A percentile compares a stretch with the other conserved stretches of the same genome.
phyloP scores from a whole-genome alignment of 2,329 filamentous ascomycete species.

The Coniella lustricola region DNA sequence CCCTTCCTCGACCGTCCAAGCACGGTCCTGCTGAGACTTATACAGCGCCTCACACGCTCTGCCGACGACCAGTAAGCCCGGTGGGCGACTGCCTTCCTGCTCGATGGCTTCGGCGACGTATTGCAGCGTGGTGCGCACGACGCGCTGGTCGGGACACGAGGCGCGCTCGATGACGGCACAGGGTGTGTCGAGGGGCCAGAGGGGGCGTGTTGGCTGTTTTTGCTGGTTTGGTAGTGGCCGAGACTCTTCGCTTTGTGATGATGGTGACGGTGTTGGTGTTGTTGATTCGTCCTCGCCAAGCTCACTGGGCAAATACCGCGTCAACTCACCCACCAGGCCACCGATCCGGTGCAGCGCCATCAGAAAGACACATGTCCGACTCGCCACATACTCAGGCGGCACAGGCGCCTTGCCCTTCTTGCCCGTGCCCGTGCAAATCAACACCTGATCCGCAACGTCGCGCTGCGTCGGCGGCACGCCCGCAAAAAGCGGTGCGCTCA shows the following conservation, averaged over 20 bases:
- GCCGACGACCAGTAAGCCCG: constrained; percentile 81
- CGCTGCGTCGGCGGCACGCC: constrained; percentile 83
- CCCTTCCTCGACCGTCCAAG: constrained; percentile 83
- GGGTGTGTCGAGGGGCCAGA: constrained; percentile 73
- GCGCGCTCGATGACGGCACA: constrained; percentile 92
- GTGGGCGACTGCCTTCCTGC: constrained; percentile 80
- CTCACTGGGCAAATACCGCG: constrained; percentile 32
- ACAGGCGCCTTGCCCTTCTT: constrained; percentile 76
- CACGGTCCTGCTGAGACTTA: constrained; percentile 46
- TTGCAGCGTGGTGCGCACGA: constrained; percentile 79
- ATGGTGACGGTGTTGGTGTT: neutral
- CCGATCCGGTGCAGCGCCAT: constrained; percentile 88
- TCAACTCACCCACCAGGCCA: constrained; percentile 67
- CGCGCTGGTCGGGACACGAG: constrained; percentile 87
- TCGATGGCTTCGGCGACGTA: constrained; percentile 78
- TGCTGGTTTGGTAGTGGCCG: neutral
- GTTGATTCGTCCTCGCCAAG: constrained; percentile 1
- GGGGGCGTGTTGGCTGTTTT: constrained; percentile 21
- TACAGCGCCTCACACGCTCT: constrained; percentile 74
- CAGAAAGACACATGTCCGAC: constrained; percentile 82
- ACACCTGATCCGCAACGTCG: constrained; percentile 81
- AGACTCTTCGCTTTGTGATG: neutral
- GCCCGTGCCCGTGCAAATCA: constrained; percentile 95
- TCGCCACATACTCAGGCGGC: constrained; percentile 71
- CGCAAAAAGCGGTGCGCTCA: constrained; percentile 83